A percentile compares a stretch with the other conserved stretches of the same genome.
phyloP scores from a whole-genome alignment of 2,329 filamentous ascomycete genomes.

The Aspergillus ibericus region DNA sequence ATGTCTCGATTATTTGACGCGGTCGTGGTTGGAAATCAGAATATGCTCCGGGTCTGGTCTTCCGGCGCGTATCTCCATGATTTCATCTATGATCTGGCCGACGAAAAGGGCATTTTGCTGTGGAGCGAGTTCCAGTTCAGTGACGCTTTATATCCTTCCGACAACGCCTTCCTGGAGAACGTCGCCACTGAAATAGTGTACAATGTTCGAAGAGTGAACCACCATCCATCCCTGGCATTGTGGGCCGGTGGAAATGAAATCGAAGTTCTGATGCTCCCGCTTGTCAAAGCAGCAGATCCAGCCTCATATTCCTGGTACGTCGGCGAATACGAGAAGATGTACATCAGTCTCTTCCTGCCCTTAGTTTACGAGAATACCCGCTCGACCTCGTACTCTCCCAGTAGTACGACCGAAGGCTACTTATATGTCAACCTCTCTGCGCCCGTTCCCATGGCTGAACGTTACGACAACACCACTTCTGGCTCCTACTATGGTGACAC shows the following conservation, averaged over 20 bases:
- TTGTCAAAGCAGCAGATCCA: conserved; percentile 47
- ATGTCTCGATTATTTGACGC: conserved; percentile 57
- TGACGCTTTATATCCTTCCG: conserved; percentile 60
- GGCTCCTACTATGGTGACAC: conserved; percentile 62
- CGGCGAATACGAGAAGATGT: conserved; percentile 59
- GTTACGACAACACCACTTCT: conserved; percentile 56
- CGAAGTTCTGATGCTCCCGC: conserved; percentile 54
- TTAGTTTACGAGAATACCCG: conserved; percentile 59
- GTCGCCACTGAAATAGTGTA: conserved; percentile 58
- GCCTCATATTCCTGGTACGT: conserved; percentile 45
- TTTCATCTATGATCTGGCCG: conserved; percentile 63
- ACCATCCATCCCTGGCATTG: conserved; percentile 57
- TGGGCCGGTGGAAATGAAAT: conserved; percentile 63
- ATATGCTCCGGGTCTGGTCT: conserved; percentile 65
- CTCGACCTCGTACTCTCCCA: conserved; percentile 62
- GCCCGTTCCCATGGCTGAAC: conserved; percentile 54
- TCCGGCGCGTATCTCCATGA: conserved; percentile 61
- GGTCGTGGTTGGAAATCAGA: conserved; percentile 60
- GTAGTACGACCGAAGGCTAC: conserved; percentile 62
- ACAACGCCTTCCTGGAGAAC: conserved; percentile 56
- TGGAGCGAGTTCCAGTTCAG: conserved; percentile 66
- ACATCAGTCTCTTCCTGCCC: conserved; percentile 56
- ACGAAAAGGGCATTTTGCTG: conserved; percentile 60
- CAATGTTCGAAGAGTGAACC: conserved; percentile 61
- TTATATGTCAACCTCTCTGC: conserved; percentile 55